Percentiles rank a stretch among this genome's conserved stretches.
Conservation (phyloP, 2,329 filamentous ascomycete genomes). For the Hymenoscyphus scutula region DNA sequence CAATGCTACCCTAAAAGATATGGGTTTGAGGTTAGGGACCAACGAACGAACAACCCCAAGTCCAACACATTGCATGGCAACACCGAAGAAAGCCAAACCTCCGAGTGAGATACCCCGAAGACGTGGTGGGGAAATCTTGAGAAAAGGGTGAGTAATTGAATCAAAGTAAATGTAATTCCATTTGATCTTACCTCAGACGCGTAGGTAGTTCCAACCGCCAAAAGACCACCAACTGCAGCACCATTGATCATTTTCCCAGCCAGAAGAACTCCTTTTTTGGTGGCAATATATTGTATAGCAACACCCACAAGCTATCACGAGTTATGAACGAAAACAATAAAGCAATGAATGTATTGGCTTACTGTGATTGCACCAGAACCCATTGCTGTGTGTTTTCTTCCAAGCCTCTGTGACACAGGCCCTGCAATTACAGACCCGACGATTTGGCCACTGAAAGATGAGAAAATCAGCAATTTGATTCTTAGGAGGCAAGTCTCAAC, state of each 20-base stretch:
- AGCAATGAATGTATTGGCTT: not conserved
- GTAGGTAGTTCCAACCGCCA: constrained; percentile 25
- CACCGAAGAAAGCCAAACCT: constrained; percentile 19
- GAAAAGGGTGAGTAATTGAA: not conserved
- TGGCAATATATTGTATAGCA: constrained; percentile 21
- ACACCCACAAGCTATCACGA: constrained; percentile 17
- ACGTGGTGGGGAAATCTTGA: constrained; percentile 22
- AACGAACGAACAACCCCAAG: constrained; percentile 19
- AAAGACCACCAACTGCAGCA: constrained; percentile 21
- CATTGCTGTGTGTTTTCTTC: constrained; percentile 20
- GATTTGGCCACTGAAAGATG: constrained; percentile 10
- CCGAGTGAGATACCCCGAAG: constrained; percentile 20
- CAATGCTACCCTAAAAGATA: constrained; percentile 19
- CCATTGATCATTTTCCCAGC: constrained; percentile 27
- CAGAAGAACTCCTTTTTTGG: constrained; percentile 18
- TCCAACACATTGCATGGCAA: constrained; percentile 23
- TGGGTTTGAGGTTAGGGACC: constrained; percentile 9
- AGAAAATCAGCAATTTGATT: not conserved
- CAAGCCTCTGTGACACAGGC: constrained; percentile 22
- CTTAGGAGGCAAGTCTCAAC: not conserved
- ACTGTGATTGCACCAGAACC: constrained; percentile 17
- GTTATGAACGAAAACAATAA: not conserved
- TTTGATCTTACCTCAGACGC: constrained; percentile 21
- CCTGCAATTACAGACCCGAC: constrained; percentile 20
- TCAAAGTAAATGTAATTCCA: not conserved